These are phyloP conservation scores for Candida hungchunana DNA, from an alignment of 805 yeast genomes.

Conservation along the genomic window DNA sequence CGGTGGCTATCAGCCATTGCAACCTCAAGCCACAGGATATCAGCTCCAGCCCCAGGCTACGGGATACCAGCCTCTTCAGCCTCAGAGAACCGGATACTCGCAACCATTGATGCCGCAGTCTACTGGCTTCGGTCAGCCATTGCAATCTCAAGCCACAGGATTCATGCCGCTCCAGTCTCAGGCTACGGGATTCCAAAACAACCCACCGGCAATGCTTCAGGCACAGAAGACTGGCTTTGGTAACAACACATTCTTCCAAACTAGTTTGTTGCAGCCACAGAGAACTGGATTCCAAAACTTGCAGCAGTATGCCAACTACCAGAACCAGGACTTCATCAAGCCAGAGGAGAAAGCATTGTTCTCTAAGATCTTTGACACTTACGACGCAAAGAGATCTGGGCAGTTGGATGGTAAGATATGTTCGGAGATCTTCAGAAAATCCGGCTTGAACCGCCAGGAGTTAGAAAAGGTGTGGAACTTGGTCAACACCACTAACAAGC, in stretches of 20 bases:
- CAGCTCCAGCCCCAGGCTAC: slow-evolving; percentile 32
- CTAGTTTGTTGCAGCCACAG: slow-evolving; percentile 30
- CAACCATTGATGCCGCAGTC: slow-evolving; percentile 31
- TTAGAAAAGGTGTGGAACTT: slow-evolving; percentile 89
- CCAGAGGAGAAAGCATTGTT: slow-evolving; percentile 83
- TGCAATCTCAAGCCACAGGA: slow-evolving; percentile 38
- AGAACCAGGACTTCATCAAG: slow-evolving; percentile 62
- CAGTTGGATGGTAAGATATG: slow-evolving; percentile 76
- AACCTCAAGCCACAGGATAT: slow-evolving; percentile 26
- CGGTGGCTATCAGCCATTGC: slow-evolving; percentile 27
- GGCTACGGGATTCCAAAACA: slow-evolving; percentile 27
- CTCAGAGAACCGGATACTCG: slow-evolving; percentile 28
- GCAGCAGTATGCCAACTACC: slow-evolving; percentile 28
- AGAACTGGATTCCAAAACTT: slow-evolving; percentile 28
- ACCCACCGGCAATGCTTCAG: slow-evolving; percentile 37
- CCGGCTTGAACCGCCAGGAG: slow-evolving; percentile 82
- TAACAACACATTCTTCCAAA: slow-evolving; percentile 35
- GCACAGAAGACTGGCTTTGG: slow-evolving; percentile 65
- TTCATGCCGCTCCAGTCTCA: slow-evolving; percentile 28
- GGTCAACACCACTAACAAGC: slow-evolving; percentile 77
- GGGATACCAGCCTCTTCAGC: slow-evolving; percentile 31
- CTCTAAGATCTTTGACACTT: slow-evolving; percentile 81
- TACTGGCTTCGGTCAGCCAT: slow-evolving; percentile 40
- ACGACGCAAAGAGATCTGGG: slow-evolving; percentile 72
- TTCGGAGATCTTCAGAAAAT: slow-evolving; percentile 81